phyloP scores from a whole-genome alignment of 2,329 filamentous ascomycete species.

The Plenodomus tracheiphilus region DNA sequence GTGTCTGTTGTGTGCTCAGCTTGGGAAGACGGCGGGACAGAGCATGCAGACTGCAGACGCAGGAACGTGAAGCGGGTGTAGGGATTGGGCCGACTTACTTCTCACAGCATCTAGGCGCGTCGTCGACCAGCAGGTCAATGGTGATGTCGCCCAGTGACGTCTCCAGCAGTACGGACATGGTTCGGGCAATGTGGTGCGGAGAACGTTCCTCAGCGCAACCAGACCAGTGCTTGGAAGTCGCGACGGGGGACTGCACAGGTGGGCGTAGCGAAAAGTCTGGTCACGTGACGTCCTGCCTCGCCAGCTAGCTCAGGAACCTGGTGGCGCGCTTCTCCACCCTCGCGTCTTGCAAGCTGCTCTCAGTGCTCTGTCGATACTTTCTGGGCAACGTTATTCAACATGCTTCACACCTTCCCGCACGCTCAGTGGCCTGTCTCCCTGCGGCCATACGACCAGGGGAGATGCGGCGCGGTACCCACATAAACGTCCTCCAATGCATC shows the following conservation, averaged over 20 bases:
- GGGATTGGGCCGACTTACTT: slow-evolving; percentile 67
- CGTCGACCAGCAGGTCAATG: slow-evolving; percentile 86
- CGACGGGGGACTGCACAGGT: no score
- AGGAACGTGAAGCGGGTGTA: slow-evolving; percentile 16
- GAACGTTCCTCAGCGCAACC: slow-evolving; percentile 8
- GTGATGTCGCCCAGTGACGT: slow-evolving; percentile 93
- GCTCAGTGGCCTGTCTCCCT: background rate
- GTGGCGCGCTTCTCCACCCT: slow-evolving; percentile 5
- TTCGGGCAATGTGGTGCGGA: slow-evolving; percentile 18
- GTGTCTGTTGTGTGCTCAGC: slow-evolving; percentile 58
- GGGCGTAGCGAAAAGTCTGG: slow-evolving; percentile 17
- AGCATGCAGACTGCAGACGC: slow-evolving; percentile 26
- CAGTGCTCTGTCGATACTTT: slow-evolving; percentile 5
- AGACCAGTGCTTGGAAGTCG: no score
- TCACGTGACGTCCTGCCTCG: slow-evolving; percentile 11
- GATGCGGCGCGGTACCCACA: background rate
- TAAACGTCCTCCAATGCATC: background rate
- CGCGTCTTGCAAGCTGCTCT: slow-evolving; percentile 11
- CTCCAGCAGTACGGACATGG: slow-evolving; percentile 92
- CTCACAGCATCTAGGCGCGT: slow-evolving; percentile 88
- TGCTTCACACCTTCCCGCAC: slow-evolving; percentile 1
- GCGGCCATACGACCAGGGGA: background rate
- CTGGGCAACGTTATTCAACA: slow-evolving; percentile 10
- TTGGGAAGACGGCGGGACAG: slow-evolving; percentile 37
- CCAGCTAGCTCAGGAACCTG: slow-evolving; percentile 7